A percentile compares a stretch with the other conserved stretches of the same genome.
phyloP scores from a whole-genome alignment of 1,284 basidiomycete genomes.

The Cerrena zonata region DNA sequence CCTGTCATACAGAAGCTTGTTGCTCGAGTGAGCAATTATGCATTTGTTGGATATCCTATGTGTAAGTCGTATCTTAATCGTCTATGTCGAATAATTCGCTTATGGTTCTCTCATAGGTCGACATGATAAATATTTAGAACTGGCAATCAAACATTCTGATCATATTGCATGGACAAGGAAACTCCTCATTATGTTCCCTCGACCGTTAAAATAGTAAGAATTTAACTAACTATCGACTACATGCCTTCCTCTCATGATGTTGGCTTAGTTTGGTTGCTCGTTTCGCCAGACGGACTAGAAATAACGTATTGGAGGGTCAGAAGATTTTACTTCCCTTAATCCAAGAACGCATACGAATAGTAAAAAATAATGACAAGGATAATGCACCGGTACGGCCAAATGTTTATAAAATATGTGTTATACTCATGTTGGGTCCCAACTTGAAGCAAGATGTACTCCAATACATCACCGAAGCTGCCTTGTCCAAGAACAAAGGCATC shows the following conservation, averaged over 20 bases:
- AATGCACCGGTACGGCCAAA: conserved; percentile 20
- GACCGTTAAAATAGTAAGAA: conserved; percentile 16
- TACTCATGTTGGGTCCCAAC: background rate
- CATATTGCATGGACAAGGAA: conserved; percentile 15
- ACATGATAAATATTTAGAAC: conserved; percentile 15
- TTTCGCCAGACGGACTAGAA: conserved; percentile 8
- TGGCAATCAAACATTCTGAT: conserved; percentile 16
- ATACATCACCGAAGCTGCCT: conserved; percentile 24
- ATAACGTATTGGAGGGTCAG: background rate
- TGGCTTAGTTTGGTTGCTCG: background rate
- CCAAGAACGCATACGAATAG: conserved; percentile 12
- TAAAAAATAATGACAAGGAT: conserved; percentile 15
- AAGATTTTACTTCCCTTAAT: conserved; percentile 12
- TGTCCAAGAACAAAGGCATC: conserved; percentile 11
- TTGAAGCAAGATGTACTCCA: conserved; percentile 22
- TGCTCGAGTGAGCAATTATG: conserved; percentile 39
- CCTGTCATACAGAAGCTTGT: conserved; percentile 37
- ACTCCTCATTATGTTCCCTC: conserved; percentile 11
- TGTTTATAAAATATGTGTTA: background rate
- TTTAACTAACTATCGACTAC: background rate
- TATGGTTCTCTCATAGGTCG: conserved; percentile 17
- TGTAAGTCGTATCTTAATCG: conserved; percentile 22
- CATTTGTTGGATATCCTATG: conserved; percentile 39
- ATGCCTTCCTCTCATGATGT: background rate
- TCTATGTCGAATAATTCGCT: conserved; percentile 5